Conservation (phyloP, 208 protist species). For the Crithidia mellificae region DNA sequence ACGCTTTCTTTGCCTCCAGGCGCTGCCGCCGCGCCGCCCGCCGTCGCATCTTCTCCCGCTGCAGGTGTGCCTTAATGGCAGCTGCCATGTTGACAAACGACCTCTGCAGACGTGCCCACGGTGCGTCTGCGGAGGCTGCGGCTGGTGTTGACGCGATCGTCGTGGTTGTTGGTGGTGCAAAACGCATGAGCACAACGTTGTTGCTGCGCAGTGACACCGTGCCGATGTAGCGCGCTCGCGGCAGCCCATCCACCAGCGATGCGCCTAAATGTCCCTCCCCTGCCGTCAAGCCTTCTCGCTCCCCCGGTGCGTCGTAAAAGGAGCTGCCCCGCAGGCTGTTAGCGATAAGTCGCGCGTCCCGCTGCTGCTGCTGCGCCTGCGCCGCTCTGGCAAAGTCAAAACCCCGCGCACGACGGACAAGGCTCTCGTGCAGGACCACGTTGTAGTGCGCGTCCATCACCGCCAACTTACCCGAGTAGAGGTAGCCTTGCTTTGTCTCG, state of each 20-base stretch:
- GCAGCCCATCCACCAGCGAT: conserved; percentile 36
- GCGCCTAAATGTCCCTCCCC: not conserved
- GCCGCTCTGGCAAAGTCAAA: conserved; percentile 66
- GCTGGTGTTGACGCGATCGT: too few relatives aligned
- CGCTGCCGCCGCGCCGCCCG: conserved; percentile 63
- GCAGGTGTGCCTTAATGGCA: conserved; percentile 50
- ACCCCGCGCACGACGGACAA: conserved; percentile 51
- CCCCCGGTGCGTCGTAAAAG: not conserved
- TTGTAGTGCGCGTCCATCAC: conserved; percentile 80
- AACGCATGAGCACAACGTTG: conserved; percentile 71
- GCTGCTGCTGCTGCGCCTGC: conserved; percentile 22
- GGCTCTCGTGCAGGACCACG: conserved; percentile 60
- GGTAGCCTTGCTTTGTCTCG: conserved; percentile 84
- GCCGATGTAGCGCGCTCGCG: conserved; percentile 65
- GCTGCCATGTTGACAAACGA: conserved; percentile 45
- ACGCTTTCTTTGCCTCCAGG: conserved; percentile 32
- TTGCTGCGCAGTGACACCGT: conserved; percentile 73
- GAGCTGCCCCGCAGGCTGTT: conserved; percentile 21
- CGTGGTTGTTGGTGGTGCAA: conserved; percentile 23
- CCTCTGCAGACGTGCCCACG: conserved; percentile 9
- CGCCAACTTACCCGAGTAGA: conserved; percentile 69
- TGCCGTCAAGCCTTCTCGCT: too few relatives aligned
- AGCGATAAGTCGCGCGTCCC: conserved; percentile 19
- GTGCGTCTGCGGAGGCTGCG: not conserved
- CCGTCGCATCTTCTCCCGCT: conserved; percentile 55